Evolutionary conservation across 2,329 filamentous ascomycete genomes (phyloP).

Genomic region (Clonostachys sp.): DNA sequence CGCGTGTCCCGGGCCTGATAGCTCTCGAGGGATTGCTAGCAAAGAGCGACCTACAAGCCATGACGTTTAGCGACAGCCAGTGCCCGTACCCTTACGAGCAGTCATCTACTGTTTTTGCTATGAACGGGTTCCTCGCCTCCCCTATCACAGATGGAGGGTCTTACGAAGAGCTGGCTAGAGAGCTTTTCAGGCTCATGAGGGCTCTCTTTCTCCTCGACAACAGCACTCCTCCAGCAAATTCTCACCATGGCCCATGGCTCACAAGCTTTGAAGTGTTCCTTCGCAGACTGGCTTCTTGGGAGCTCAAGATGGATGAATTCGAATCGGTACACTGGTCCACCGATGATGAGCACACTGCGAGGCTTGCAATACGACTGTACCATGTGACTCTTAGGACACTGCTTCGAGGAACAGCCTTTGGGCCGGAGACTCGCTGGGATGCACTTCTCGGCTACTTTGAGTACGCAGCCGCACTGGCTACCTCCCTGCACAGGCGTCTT

Average conservation of each 20-base stretch:
- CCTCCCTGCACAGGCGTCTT: constrained; percentile 2
- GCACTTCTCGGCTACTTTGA: constrained; percentile 17
- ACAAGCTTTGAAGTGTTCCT: constrained; percentile 6
- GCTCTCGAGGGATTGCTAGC: constrained; percentile 12
- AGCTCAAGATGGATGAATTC: background rate
- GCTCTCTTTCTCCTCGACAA: constrained; percentile 3
- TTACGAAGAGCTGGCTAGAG: background rate
- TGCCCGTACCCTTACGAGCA: constrained; percentile 19
- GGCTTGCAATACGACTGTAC: constrained; percentile 16
- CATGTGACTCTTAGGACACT: constrained; percentile 15
- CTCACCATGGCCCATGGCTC: constrained; percentile 2
- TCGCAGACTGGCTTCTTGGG: constrained; percentile 6
- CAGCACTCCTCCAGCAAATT: background rate
- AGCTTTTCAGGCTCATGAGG: constrained; percentile 1
- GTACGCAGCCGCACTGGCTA: constrained; percentile 11
- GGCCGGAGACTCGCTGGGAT: constrained; percentile 21
- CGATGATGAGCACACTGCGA: background rate
- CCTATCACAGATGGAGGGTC: background rate
- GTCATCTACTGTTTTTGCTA: constrained; percentile 2
- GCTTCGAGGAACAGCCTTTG: constrained; percentile 9
- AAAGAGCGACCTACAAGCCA: constrained; percentile 22
- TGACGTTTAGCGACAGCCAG: constrained; percentile 22
- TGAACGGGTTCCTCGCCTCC: background rate
- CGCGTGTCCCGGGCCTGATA: constrained; percentile 3
- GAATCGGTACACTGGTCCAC: background rate